Evolutionary conservation across 768 basidiomycete genomes (phyloP).

Genomic region (Leccinum barrowsii): DNA sequence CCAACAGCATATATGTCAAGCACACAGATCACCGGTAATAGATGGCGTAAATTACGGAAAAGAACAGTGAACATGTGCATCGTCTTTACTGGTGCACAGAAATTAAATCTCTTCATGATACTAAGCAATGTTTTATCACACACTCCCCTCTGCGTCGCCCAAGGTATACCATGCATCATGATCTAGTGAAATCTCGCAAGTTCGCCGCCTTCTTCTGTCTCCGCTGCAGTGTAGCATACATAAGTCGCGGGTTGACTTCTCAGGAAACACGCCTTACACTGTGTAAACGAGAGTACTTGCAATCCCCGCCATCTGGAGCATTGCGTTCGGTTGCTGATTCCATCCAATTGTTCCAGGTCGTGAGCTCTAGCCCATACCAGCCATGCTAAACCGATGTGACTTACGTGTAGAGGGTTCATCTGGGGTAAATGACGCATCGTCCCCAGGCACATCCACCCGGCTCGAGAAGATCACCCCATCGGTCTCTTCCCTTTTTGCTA

Average conservation of each 20-base stretch:
- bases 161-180: conserved; percentile 2
- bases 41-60: too few species aligned
- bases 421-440: background rate
- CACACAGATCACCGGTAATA: too few species aligned
- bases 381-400: background rate
- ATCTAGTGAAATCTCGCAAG: background rate
- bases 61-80: too few species aligned
- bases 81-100: too few species aligned
- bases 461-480: background rate
- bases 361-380: background rate
- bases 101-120: too few species aligned
- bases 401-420: background rate
- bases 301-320: background rate
- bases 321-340: background rate
- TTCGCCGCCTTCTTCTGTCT: background rate
- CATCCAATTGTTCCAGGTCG: background rate
- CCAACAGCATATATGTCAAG: too few species aligned
- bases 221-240: background rate
- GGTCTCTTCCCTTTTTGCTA: background rate
- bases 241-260: background rate
- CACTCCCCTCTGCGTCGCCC: background rate
- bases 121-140: background rate
- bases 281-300: background rate
- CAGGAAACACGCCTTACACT: background rate
- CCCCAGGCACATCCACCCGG: background rate